Evolutionary conservation across 805 yeast genomes (phyloP).

Genomic region (Candida dajiaensis): DNA sequence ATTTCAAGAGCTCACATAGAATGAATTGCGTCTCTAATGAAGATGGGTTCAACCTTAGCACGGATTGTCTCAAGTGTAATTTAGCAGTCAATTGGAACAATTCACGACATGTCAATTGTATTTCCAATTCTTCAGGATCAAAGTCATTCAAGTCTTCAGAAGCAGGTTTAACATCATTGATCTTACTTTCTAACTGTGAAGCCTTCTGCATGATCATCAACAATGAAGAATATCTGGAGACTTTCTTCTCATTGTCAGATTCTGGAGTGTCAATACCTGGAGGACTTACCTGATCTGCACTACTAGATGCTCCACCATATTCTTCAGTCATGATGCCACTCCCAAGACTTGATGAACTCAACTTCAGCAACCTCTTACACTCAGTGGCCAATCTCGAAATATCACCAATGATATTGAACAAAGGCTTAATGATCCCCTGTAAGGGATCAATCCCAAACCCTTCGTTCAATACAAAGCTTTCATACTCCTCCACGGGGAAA

Average conservation of each 20-base stretch:
- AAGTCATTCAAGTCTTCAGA: slow-evolving; percentile 36
- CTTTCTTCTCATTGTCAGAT: slow-evolving; percentile 18
- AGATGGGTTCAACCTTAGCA: slow-evolving; percentile 53
- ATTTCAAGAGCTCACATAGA: slow-evolving; percentile 44
- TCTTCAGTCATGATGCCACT: slow-evolving; percentile 21
- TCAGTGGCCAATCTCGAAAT: slow-evolving; percentile 55
- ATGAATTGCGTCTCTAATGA: slow-evolving; percentile 59
- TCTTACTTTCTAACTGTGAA: slow-evolving; percentile 40
- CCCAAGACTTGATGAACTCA: slow-evolving; percentile 23
- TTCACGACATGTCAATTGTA: slow-evolving; percentile 67
- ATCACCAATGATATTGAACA: slow-evolving; percentile 64
- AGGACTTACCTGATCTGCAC: slow-evolving; percentile 13
- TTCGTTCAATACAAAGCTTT: slow-evolving; percentile 25
- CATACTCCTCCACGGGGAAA: slow-evolving; percentile 57
- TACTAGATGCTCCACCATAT: slow-evolving; percentile 5
- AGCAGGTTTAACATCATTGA: slow-evolving; percentile 48
- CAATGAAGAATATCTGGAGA: slow-evolving; percentile 29
- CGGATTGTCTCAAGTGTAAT: slow-evolving; percentile 61
- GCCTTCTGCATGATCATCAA: slow-evolving; percentile 29
- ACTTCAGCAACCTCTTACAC: slow-evolving; percentile 34
- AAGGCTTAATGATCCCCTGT: slow-evolving; percentile 64
- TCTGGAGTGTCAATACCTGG: slow-evolving; percentile 23
- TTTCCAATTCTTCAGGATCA: slow-evolving; percentile 45
- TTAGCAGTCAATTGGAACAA: slow-evolving; percentile 64
- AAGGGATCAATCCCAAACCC: slow-evolving; percentile 58